Percentiles rank a stretch among this genome's conserved stretches.
Conservation (phyloP, 257 asterid species). For the Solanum habrochaites region DNA sequence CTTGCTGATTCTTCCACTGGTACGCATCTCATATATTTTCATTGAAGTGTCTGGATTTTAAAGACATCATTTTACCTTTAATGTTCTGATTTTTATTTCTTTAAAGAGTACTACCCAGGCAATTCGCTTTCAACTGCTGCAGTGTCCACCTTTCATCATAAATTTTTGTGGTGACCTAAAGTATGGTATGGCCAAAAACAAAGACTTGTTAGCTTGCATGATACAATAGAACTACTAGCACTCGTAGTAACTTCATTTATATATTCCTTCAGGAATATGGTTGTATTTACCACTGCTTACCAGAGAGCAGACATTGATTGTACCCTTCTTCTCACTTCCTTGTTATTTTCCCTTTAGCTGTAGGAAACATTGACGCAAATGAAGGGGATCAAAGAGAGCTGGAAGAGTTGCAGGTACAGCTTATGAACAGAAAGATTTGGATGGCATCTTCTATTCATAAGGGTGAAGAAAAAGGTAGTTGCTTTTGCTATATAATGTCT, state of each 20-base stretch:
- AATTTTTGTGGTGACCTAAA: conserved; percentile 83
- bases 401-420: conserved; percentile 40
- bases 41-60: neutral
- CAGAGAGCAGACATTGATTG: neutral
- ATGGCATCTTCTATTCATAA: conserved; percentile 88
- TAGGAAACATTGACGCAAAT: conserved; percentile 28
- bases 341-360: conserved; percentile 18
- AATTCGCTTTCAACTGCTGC: conserved; percentile 71
- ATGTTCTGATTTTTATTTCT: conserved; percentile 3
- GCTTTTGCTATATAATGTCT: neutral
- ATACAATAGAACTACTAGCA: neutral
- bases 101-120: conserved; percentile 73
- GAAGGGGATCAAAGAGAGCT: conserved; percentile 20
- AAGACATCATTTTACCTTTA: neutral
- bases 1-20: conserved; percentile 79
- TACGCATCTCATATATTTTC: conserved; percentile 17
- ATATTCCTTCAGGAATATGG: neutral
- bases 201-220: neutral
- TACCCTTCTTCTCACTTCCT: neutral
- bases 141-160: conserved; percentile 65
- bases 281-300: neutral
- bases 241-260: neutral
- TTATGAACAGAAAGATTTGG: conserved; percentile 65
- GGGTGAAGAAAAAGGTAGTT: conserved; percentile 79
- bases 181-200: conserved; percentile 42